A percentile compares a stretch with the other conserved stretches of the same genome.
Evolutionary conservation across 768 basidiomycete species (phyloP).

Genomic region (Mycena indigotica): DNA sequence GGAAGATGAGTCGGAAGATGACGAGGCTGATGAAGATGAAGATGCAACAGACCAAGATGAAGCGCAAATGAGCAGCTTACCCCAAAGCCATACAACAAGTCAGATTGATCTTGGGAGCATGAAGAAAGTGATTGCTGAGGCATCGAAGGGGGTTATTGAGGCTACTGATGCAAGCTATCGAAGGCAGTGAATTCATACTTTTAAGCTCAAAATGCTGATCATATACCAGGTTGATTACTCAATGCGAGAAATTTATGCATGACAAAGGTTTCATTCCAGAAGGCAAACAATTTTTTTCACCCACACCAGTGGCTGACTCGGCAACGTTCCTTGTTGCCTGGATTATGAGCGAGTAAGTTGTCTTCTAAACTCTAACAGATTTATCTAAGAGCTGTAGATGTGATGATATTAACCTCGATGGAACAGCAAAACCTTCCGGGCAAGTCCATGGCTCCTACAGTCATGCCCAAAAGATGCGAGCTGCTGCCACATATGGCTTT

Average conservation of each 20-base stretch:
- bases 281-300: constrained; percentile 22
- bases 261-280: constrained; percentile 19
- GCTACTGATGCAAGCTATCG: constrained; percentile 32
- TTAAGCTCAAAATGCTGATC: too few relatives aligned
- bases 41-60: constrained; percentile 8
- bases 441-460: constrained; percentile 24
- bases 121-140: constrained; percentile 21
- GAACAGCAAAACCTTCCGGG: constrained; percentile 18
- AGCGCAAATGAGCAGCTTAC: background rate
- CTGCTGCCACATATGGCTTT: constrained; percentile 34
- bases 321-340: constrained; percentile 30
- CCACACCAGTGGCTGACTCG: constrained; percentile 17
- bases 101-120: background rate
- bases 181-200: constrained; percentile 27
- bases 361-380: background rate
- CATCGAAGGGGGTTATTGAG: constrained; percentile 36
- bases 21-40: constrained; percentile 16
- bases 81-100: background rate
- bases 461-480: constrained; percentile 41
- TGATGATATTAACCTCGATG: constrained; percentile 29
- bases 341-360: constrained; percentile 30
- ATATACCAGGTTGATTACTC: constrained; percentile 22
- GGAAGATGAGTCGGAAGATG: background rate
- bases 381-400: constrained; percentile 23
- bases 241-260: constrained; percentile 22